phyloP scores from a whole-genome alignment of 2,329 filamentous ascomycete genomes.

The Byssothecium circinans region DNA sequence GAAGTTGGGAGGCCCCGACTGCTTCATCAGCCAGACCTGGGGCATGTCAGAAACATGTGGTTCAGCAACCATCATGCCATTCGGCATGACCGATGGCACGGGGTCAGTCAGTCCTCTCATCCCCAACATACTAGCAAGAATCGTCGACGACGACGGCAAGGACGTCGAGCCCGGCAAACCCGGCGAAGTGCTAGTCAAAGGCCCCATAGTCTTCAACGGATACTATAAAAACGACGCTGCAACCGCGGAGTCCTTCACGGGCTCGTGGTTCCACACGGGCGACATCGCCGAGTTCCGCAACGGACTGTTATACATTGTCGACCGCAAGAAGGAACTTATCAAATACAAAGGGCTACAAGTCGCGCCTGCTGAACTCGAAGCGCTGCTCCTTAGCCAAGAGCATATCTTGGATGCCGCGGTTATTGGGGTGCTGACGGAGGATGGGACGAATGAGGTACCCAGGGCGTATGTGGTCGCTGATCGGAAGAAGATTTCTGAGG shows the following conservation, averaged over 20 bases:
- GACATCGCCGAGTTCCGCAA: conserved; percentile 42
- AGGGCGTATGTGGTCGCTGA: conserved; percentile 49
- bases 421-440: conserved; percentile 45
- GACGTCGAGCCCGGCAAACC: conserved; percentile 36
- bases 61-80: conserved; percentile 51
- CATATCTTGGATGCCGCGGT: conserved; percentile 50
- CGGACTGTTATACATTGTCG: conserved; percentile 48
- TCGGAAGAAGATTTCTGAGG: conserved; percentile 26
- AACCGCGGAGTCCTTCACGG: conserved; percentile 30
- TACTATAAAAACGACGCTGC: conserved; percentile 42
- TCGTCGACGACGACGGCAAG: conserved; percentile 38
- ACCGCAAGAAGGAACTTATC: conserved; percentile 50
- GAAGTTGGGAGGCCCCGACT: conserved; percentile 52
- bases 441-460: conserved; percentile 45
- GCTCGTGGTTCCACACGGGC: conserved; percentile 45
- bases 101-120: conserved; percentile 52
- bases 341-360: conserved; percentile 56
- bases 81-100: conserved; percentile 46
- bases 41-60: conserved; percentile 60
- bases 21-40: conserved; percentile 57
- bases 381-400: conserved; percentile 46
- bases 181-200: conserved; percentile 40
- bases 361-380: conserved; percentile 54
- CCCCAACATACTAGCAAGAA: conserved; percentile 40
- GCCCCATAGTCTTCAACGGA: conserved; percentile 41